Percentiles rank a stretch among this genome's conserved stretches.
These are phyloP conservation scores for Candida smagusa DNA, from an alignment of 1,139 yeast species.

Conservation along the genomic window DNA sequence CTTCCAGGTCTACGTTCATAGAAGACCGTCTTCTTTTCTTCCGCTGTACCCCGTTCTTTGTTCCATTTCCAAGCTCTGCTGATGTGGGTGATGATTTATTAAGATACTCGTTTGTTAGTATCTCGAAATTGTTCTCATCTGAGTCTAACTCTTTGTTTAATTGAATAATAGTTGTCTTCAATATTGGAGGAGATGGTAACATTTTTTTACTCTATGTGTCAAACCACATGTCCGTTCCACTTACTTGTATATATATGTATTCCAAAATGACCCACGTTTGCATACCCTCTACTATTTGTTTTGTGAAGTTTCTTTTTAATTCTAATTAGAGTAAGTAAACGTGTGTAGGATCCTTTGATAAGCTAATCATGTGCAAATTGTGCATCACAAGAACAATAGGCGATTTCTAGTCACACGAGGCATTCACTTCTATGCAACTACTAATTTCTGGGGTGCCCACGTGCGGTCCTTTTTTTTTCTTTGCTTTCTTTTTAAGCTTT, in stretches of 20 bases:
- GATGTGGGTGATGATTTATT: constrained; percentile 5
- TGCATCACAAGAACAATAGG: too few species aligned
- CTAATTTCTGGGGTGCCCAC: too few species aligned
- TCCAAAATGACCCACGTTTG: constrained; percentile 8
- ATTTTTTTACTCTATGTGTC: constrained; percentile 3
- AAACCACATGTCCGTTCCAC: background rate
- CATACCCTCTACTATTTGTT: background rate
- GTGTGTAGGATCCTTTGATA: constrained; percentile 1
- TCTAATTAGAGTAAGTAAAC: constrained; percentile 7
- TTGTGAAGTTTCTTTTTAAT: background rate
- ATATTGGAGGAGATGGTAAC: constrained; percentile 57
- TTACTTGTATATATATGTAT: constrained; percentile 2
- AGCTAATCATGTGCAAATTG: too few species aligned
- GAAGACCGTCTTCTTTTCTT: constrained; percentile 49
- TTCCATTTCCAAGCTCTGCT: constrained; percentile 3
- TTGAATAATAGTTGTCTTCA: constrained; percentile 61
- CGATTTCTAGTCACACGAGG: background rate
- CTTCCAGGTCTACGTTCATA: constrained; percentile 47
- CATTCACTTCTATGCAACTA: background rate
- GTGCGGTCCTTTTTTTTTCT: too few species aligned
- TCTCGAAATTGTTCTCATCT: constrained; percentile 40
- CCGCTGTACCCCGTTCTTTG: constrained; percentile 14
- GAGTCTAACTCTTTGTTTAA: constrained; percentile 48
- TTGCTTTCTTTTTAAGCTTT: too few species aligned
- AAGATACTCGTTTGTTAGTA: constrained; percentile 38